phyloP scores from a whole-genome alignment of 83 land plant species.

The Thuja plicata region DNA sequence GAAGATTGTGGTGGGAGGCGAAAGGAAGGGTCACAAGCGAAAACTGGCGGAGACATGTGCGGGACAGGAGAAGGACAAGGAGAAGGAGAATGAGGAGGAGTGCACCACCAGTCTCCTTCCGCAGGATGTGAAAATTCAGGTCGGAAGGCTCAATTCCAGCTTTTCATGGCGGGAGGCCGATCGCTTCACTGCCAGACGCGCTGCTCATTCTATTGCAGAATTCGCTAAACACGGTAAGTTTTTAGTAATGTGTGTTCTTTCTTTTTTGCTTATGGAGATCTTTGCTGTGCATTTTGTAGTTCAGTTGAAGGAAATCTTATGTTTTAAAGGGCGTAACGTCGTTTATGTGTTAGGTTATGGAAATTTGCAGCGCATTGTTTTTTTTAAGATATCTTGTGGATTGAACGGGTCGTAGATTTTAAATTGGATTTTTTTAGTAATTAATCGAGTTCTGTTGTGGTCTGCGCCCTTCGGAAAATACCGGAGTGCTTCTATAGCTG shows the following conservation, averaged over 20 bases:
- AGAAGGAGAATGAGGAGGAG: conserved; percentile 22
- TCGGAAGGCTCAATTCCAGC: conserved; percentile 55
- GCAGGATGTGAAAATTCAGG: conserved; percentile 54
- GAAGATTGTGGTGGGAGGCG: conserved; percentile 23
- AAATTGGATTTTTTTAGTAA: no score
- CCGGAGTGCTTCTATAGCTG: no score
- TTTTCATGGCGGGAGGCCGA: conserved; percentile 78
- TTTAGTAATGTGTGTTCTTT: neutral
- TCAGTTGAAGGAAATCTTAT: no score
- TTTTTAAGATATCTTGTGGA: neutral
- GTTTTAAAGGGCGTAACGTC: no score
- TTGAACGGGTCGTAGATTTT: neutral
- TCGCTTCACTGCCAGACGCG: conserved; percentile 83
- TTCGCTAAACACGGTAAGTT: conserved; percentile 89
- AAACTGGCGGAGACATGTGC: conserved; percentile 58
- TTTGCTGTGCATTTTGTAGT: no score
- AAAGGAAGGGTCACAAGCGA: conserved; percentile 71
- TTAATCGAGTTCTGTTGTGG: no score
- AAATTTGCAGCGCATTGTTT: no score
- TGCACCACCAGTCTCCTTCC: conserved; percentile 16
- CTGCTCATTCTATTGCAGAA: conserved; percentile 90
- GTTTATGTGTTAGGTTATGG: no score
- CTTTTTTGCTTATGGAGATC: no score
- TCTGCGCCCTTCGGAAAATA: no score
- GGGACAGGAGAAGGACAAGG: conserved; percentile 24